Conservation (phyloP, 306 rosid species). For the Mimosa pudica region DNA sequence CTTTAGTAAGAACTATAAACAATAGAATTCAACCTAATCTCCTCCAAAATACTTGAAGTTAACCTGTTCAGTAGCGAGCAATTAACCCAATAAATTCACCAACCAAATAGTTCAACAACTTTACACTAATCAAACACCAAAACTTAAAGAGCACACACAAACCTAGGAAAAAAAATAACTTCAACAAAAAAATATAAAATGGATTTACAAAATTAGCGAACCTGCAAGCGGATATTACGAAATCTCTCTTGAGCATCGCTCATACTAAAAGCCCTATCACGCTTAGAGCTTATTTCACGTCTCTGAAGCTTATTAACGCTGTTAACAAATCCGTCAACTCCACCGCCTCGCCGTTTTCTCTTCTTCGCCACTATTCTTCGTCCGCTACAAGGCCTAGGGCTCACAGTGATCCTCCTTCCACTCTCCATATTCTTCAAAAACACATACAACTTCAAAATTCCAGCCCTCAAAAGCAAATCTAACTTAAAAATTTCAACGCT, state of each 20-base stretch:
- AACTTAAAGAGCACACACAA: neutral
- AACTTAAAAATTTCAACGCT: too few relatives aligned
- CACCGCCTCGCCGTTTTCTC: slow-evolving; percentile 50
- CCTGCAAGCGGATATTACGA: slow-evolving; percentile 67
- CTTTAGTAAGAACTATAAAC: neutral
- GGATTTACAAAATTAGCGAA: neutral
- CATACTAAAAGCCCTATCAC: slow-evolving; percentile 66
- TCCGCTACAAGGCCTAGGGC: slow-evolving; percentile 62
- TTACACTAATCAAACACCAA: neutral
- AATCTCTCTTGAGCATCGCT: slow-evolving; percentile 66
- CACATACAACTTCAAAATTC: slow-evolving; percentile 6
- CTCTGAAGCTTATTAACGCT: slow-evolving; percentile 68
- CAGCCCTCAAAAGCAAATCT: neutral
- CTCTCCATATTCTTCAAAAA: slow-evolving; percentile 47
- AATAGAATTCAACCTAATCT: neutral
- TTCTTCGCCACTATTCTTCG: slow-evolving; percentile 56
- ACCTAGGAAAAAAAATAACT: neutral
- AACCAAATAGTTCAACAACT: neutral
- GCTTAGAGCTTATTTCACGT: slow-evolving; percentile 65
- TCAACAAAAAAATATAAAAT: neutral
- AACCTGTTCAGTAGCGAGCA: neutral
- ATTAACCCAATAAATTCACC: neutral
- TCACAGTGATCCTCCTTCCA: slow-evolving; percentile 62
- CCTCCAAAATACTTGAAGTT: neutral
- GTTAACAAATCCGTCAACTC: slow-evolving; percentile 57